Base-by-base conservation (phyloP, 306 rosid genomes). In the Ceratonia siliqua region DNA sequence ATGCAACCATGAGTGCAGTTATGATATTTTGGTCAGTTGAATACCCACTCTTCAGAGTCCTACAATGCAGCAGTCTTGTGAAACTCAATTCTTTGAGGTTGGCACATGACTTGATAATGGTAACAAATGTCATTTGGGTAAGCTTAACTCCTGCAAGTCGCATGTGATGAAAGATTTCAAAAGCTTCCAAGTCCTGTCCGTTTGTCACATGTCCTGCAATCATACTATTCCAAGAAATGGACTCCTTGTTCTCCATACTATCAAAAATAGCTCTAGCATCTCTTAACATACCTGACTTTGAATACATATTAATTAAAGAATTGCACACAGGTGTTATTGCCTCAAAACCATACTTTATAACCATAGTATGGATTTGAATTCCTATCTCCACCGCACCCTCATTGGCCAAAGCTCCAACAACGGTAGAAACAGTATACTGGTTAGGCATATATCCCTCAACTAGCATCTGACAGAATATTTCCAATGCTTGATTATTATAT, bases 221-320 rank as follows among this genome's bases (percentile, higher is more conserved):
- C 87, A 93, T 84, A 66, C 93, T 77, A 49, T 88, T 93, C 98
- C 97, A 91, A 38, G 94, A 85, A 76, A 93, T 91, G 18, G 76
- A 79, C 78, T 89, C 83, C 81, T 78, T 91, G 55, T 38, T 45
- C 62, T 78, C 76, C 91, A 89, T 75, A 55, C 73, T 21, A 77
- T 85, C 85, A 72, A 93, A 93, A 80, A 93, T 75, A 45, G 70
- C 81, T 81, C 79, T 84, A 43, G 91, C 96, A 68, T 85, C 87
- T 45, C 77, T 76, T 41, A 88, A 74, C 76, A 82, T 73, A 68
- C 93, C 90, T 20, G 85, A 84, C 81, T 87, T 88, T 25, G 92
- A 77, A 83, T 91, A 90, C 91, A 91, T 70, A 72, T 43, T 91
- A 57, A 89, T 81, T 38, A 93, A 63, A 58, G 96, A 83, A 84